Percentiles rank a stretch among this genome's conserved stretches.
phyloP scores from a whole-genome alignment of 805 yeast genomes.

The Yamadazyma akitaensis region DNA sequence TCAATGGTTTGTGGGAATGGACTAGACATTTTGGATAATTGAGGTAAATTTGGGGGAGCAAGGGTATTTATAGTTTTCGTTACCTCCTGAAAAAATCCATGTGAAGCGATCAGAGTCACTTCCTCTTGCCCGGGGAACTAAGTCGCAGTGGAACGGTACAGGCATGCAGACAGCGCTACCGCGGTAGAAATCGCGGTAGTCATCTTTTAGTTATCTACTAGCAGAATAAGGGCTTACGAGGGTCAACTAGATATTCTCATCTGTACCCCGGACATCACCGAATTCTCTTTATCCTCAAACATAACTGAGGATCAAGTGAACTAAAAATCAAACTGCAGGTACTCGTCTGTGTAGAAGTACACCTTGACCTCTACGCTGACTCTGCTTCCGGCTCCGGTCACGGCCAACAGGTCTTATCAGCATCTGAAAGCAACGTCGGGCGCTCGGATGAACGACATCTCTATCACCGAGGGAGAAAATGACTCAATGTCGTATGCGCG shows the following conservation, averaged over 20 bases:
- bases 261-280: background rate
- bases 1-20: conserved; percentile 47
- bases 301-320: too few relatives aligned
- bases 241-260: background rate
- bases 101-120: conserved; percentile 6
- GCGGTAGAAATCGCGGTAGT: background rate
- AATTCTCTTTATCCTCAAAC: background rate
- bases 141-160: background rate
- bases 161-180: background rate
- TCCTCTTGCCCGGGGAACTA: background rate
- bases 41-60: conserved; percentile 11
- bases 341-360: too few relatives aligned
- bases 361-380: background rate
- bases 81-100: conserved; percentile 8
- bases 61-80: conserved; percentile 13
- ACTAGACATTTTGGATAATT: conserved; percentile 24
- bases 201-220: background rate
- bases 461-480: conserved; percentile 5
- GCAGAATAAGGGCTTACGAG: background rate
- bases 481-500: conserved; percentile 2
- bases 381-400: conserved; percentile 2
- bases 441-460: conserved; percentile 4
- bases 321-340: too few relatives aligned
- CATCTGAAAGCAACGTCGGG: conserved; percentile 7
- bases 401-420: background rate